Evolutionary conservation across 169 alveolate species (phyloP).

Genomic region (Plasmodium billcollinsi): DNA sequence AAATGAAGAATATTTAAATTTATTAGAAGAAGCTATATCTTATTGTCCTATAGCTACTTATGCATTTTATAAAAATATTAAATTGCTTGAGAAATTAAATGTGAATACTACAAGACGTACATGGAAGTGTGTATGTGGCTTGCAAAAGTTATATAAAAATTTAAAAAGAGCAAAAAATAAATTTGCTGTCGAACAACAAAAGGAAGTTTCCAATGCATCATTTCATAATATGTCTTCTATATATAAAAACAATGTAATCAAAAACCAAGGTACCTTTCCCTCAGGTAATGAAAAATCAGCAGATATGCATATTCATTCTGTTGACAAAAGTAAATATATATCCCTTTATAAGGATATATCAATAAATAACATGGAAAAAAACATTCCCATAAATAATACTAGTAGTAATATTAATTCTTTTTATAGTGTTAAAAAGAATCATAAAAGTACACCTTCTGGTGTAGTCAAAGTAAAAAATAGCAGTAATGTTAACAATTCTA

Average conservation of each 20-base stretch:
- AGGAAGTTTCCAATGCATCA: slow-evolving; percentile 6
- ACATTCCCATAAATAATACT: neutral
- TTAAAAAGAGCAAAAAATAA: slow-evolving; percentile 36
- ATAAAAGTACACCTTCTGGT: neutral
- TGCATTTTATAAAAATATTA: slow-evolving; percentile 62
- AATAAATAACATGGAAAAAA: neutral
- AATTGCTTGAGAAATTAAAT: slow-evolving; percentile 42
- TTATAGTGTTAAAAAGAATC: neutral
- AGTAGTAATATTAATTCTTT: neutral
- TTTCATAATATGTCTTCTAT: neutral
- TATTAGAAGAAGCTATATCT: slow-evolving; percentile 73
- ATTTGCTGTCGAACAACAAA: slow-evolving; percentile 31
- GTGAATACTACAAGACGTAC: slow-evolving; percentile 71
- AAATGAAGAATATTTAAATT: slow-evolving; percentile 53
- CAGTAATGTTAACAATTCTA: neutral
- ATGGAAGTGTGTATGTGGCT: slow-evolving; percentile 59
- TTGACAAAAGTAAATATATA: too few species aligned
- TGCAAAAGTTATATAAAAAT: slow-evolving; percentile 60
- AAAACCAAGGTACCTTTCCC: too few species aligned
- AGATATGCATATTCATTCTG: too few species aligned
- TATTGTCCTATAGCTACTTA: slow-evolving; percentile 70
- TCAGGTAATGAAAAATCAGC: too few species aligned
- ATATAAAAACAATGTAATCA: too few species aligned
- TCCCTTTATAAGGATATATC: too few species aligned
- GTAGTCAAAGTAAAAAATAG: neutral